Evolutionary conservation across 306 rosid genomes (phyloP).

Genomic region (Casuarina cunninghamiana): DNA sequence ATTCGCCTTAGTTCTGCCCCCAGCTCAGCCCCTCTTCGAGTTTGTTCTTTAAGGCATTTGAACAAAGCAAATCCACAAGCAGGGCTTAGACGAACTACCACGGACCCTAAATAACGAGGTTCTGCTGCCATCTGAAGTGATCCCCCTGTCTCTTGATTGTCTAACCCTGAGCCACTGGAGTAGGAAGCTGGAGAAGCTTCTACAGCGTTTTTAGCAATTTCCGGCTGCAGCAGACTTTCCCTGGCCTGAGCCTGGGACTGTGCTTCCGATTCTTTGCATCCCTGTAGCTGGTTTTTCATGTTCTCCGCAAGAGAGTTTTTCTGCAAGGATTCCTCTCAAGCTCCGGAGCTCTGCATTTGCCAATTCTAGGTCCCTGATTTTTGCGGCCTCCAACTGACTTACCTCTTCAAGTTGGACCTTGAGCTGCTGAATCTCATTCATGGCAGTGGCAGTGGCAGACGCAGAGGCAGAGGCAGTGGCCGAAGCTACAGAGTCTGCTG

Average conservation of each 20-base stretch:
- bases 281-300: constrained; percentile 57
- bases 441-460: too few species aligned
- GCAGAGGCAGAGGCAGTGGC: too few species aligned
- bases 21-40: constrained; percentile 54
- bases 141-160: constrained; percentile 34
- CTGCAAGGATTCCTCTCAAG: constrained; percentile 62
- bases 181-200: constrained; percentile 58
- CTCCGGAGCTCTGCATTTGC: constrained; percentile 54
- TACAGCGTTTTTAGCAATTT: constrained; percentile 56
- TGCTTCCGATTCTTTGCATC: constrained; percentile 64
- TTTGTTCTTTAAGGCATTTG: constrained; percentile 70
- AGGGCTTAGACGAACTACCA: constrained; percentile 49
- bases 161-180: constrained; percentile 55
- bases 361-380: constrained; percentile 45
- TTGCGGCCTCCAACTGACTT: constrained; percentile 47
- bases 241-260: constrained; percentile 50
- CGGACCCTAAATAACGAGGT: constrained; percentile 48
- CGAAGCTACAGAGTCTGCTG: constrained; percentile 55
- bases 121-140: constrained; percentile 40
- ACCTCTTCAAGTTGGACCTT: constrained; percentile 65
- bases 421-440: constrained; percentile 67
- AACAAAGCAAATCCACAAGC: constrained; percentile 65
- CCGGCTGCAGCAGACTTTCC: constrained; percentile 70
- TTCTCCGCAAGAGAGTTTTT: constrained; percentile 57
- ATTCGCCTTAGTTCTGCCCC: constrained; percentile 51